phyloP scores from a whole-genome alignment of 1,139 yeast species.

The Pichia sp. region DNA sequence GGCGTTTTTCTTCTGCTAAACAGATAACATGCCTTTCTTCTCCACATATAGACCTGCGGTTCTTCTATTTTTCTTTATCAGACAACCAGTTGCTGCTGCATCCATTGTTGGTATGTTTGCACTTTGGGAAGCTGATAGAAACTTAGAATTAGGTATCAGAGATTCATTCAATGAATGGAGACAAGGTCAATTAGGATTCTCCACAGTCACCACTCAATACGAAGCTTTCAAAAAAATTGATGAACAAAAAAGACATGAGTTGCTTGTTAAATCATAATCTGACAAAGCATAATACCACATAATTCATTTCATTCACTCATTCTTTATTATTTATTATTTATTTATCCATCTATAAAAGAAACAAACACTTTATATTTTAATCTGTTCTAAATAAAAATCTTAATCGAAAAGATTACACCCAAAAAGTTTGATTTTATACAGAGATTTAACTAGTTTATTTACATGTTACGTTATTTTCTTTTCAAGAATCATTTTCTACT shows the following conservation, averaged over 20 bases:
- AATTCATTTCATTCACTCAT: not conserved
- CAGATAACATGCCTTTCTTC: slow-evolving; percentile 18
- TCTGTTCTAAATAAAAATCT: too few species aligned
- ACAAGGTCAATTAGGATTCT: slow-evolving; percentile 24
- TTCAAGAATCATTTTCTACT: slow-evolving; percentile 11
- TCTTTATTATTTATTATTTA: not conserved
- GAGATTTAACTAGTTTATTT: too few species aligned
- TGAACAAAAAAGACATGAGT: slow-evolving; percentile 20
- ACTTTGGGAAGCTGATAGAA: slow-evolving; percentile 28
- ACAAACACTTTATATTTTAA: too few species aligned
- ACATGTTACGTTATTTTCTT: not conserved
- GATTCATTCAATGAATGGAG: slow-evolving; percentile 19
- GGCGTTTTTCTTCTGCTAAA: too few species aligned
- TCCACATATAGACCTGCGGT: slow-evolving; percentile 27
- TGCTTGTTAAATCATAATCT: slow-evolving; percentile 11
- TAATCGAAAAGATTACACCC: too few species aligned
- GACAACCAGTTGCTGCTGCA: slow-evolving; percentile 29
- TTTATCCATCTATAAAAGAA: too few species aligned
- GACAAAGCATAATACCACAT: not conserved
- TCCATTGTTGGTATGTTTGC: slow-evolving; percentile 23
- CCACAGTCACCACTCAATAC: slow-evolving; percentile 23
- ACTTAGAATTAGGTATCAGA: slow-evolving; percentile 24
- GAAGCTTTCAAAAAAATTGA: slow-evolving; percentile 24
- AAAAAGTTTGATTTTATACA: too few species aligned
- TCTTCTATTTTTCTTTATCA: slow-evolving; percentile 25